A percentile compares a stretch with the other conserved stretches of the same genome.
phyloP scores from a whole-genome alignment of 1,284 basidiomycete species.

The Cerioporus squamosus region DNA sequence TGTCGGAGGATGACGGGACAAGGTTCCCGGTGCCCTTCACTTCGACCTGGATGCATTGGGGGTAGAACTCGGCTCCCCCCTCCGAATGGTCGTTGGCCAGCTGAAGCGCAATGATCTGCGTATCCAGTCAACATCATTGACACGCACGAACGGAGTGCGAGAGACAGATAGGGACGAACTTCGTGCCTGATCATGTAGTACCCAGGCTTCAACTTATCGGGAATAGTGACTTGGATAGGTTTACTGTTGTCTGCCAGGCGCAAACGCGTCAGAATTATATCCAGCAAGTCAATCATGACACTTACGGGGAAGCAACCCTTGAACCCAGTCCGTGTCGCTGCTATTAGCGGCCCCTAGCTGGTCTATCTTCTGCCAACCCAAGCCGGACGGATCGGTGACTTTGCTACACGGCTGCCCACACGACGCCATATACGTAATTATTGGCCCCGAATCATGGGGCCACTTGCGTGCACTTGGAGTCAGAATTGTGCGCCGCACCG shows the following conservation, averaged over 20 bases:
- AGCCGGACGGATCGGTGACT: neutral
- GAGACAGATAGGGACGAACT: neutral
- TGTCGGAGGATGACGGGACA: neutral
- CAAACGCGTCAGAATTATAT: neutral
- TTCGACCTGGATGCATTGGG: neutral
- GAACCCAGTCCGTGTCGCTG: neutral
- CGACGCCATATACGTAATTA: neutral
- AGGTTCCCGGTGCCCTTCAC: neutral
- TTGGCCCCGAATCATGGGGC: neutral
- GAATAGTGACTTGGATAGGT: neutral
- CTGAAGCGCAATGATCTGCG: neutral
- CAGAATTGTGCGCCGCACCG: too few relatives aligned
- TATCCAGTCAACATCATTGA: neutral
- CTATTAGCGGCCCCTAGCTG: neutral
- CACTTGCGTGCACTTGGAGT: neutral
- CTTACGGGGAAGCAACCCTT: neutral
- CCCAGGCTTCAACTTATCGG: neutral
- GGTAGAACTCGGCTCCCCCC: neutral
- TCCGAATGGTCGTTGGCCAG: too few relatives aligned
- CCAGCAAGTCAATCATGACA: neutral
- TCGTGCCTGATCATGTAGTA: neutral
- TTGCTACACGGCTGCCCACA: neutral
- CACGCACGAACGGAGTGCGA: neutral
- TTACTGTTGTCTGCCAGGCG: neutral
- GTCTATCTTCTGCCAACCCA: neutral